Conservation (phyloP, 345 rosid genomes). For the Noccaea bulbosa region DNA sequence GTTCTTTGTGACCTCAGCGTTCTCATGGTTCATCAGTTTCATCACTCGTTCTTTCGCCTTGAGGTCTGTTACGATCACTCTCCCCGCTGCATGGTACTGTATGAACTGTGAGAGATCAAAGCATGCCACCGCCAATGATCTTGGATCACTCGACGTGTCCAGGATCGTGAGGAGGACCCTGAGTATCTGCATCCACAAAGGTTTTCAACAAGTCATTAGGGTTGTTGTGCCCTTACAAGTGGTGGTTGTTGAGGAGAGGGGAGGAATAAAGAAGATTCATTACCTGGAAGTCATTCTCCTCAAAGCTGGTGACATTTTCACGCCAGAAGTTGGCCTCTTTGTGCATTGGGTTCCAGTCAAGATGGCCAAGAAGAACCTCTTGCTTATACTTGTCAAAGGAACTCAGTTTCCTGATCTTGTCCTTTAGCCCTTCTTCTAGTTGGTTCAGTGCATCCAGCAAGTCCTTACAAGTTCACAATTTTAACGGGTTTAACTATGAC, state of each 20-base stretch:
- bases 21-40: slow-evolving; percentile 89
- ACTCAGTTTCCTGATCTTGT: slow-evolving; percentile 82
- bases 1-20: slow-evolving; percentile 74
- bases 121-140: slow-evolving; percentile 90
- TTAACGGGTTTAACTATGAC: background rate
- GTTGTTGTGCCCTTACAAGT: slow-evolving; percentile 7
- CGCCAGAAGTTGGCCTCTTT: slow-evolving; percentile 94
- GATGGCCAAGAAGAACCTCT: slow-evolving; percentile 94
- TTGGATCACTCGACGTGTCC: slow-evolving; percentile 87
- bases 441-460: slow-evolving; percentile 82
- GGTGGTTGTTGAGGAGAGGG: background rate
- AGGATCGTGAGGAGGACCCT: slow-evolving; percentile 89
- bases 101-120: slow-evolving; percentile 95
- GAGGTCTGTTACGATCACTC: slow-evolving; percentile 81
- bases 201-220: slow-evolving; percentile 12
- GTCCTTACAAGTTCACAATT: slow-evolving; percentile 55
- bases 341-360: slow-evolving; percentile 99
- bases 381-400: slow-evolving; percentile 96
- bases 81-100: slow-evolving; percentile 89
- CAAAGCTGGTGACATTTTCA: slow-evolving; percentile 78
- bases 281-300: slow-evolving; percentile 98
- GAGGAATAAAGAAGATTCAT: slow-evolving; percentile 6
- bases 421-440: slow-evolving; percentile 82
- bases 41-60: slow-evolving; percentile 92
- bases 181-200: slow-evolving; percentile 63